phyloP scores from a whole-genome alignment of 106 monocot species.

The Acorus gramineus region DNA sequence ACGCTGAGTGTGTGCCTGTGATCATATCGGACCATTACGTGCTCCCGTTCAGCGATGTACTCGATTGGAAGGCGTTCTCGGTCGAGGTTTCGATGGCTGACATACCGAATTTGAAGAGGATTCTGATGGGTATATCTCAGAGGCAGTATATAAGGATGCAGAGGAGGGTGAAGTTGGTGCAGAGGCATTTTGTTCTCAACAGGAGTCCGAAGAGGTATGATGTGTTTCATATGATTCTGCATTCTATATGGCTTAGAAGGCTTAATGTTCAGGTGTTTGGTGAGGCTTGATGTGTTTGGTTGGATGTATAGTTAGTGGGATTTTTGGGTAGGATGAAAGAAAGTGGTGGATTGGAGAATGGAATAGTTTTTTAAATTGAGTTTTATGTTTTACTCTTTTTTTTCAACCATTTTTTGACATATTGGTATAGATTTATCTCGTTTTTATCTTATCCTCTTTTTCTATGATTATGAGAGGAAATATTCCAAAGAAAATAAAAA shows the following conservation, averaged over 20 bases:
- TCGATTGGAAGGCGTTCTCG: slow-evolving; percentile 67
- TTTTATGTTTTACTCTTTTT: no score
- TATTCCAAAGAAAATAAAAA: no score
- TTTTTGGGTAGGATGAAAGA: no score
- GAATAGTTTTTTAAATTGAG: no score
- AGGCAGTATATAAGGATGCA: slow-evolving; percentile 13
- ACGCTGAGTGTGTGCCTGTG: slow-evolving; percentile 84
- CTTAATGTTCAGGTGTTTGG: slow-evolving; percentile 48
- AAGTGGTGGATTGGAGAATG: no score
- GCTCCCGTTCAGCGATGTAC: slow-evolving; percentile 71
- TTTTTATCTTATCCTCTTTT: no score
- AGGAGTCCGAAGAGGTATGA: slow-evolving; percentile 43
- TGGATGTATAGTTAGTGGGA: no score
- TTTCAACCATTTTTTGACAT: no score
- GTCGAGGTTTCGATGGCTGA: slow-evolving; percentile 24
- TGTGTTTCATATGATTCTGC: slow-evolving; percentile 37
- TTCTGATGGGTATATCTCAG: slow-evolving; percentile 17
- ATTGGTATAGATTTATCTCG: no score
- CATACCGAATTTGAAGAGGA: slow-evolving; percentile 36
- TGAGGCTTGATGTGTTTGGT: slow-evolving; percentile 3
- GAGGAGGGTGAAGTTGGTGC: slow-evolving; percentile 23
- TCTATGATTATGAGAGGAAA: no score
- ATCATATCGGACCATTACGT: slow-evolving; percentile 59
- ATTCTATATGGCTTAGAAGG: slow-evolving; percentile 51
- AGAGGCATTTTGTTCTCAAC: slow-evolving; percentile 38